Percentiles rank a stretch among this genome's conserved stretches.
Conservation (phyloP, 176 grass and related monocot species). For the Ensete glaucum region DNA sequence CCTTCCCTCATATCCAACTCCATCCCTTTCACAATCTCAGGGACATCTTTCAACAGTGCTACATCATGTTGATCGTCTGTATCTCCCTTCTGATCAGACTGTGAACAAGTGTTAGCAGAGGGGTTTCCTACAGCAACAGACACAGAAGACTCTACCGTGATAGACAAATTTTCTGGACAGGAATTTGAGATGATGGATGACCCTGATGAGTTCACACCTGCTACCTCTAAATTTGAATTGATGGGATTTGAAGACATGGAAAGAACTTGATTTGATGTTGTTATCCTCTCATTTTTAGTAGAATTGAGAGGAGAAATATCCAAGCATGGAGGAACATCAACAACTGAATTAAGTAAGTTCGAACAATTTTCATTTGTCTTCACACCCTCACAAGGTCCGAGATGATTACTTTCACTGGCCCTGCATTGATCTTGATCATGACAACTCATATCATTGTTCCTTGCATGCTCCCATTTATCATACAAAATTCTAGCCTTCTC, state of each 20-base stretch:
- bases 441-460: conserved; percentile 7
- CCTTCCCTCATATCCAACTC: neutral
- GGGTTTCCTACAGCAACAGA: neutral
- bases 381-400: conserved; percentile 5
- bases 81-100: neutral
- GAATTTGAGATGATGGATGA: neutral
- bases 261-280: conserved; percentile 19
- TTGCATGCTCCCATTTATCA: conserved; percentile 34
- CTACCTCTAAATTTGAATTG: conserved; percentile 14
- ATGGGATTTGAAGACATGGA: conserved; percentile 10
- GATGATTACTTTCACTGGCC: neutral
- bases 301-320: conserved; percentile 11
- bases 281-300: conserved; percentile 16
- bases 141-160: conserved; percentile 1
- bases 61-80: neutral
- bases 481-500: conserved; percentile 37
- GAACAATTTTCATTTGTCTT: neutral
- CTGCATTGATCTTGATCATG: conserved; percentile 12
- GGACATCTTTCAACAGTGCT: neutral
- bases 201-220: neutral
- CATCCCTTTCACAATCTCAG: neutral
- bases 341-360: neutral
- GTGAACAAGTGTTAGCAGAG: conserved; percentile 16
- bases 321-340: neutral
- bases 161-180: neutral